A percentile compares a stretch with the other conserved stretches of the same genome.
Conservation (phyloP, 495 filamentous ascomycete species). For the Aspergillus incahuasiensis region DNA sequence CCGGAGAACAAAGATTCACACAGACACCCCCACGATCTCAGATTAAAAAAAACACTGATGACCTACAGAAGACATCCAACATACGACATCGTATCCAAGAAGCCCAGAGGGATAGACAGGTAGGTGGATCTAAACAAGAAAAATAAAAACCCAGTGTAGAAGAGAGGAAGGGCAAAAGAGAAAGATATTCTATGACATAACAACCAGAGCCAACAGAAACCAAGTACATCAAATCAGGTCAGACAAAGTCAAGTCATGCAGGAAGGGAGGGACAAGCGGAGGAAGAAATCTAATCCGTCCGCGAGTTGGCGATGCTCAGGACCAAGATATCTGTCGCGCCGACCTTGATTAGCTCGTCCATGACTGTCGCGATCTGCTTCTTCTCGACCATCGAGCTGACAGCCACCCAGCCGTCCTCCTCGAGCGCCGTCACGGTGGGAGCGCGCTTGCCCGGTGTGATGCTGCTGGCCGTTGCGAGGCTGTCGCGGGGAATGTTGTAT, state of each 20-base stretch:
- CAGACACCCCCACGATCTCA: too few relatives aligned
- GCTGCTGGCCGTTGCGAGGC: constrained; percentile 60
- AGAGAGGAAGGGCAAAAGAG: background rate
- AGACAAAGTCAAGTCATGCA: background rate
- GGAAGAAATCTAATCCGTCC: constrained; percentile 40
- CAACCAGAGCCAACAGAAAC: constrained; percentile 3
- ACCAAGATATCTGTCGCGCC: constrained; percentile 90
- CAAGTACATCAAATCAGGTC: background rate
- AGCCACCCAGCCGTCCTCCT: constrained; percentile 88
- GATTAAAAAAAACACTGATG: too few relatives aligned
- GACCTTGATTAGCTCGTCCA: constrained; percentile 78
- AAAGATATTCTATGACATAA: background rate
- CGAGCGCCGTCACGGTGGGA: constrained; percentile 81
- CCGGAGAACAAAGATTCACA: too few relatives aligned
- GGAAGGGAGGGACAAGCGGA: background rate
- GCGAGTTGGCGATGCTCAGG: constrained; percentile 80
- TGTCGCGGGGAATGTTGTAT: constrained; percentile 77
- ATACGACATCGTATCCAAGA: too few relatives aligned
- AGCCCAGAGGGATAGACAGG: too few relatives aligned
- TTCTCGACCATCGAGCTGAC: constrained; percentile 92
- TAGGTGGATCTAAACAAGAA: too few relatives aligned
- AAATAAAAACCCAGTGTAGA: too few relatives aligned
- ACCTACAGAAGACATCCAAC: too few relatives aligned
- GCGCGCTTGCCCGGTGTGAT: constrained; percentile 95
- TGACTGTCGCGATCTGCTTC: constrained; percentile 78